Evolutionary conservation across 2,329 filamentous ascomycete species (phyloP), one percentile per base, ranked within the genome.

Genomic region (Aspergillus luchuensis): DNA sequence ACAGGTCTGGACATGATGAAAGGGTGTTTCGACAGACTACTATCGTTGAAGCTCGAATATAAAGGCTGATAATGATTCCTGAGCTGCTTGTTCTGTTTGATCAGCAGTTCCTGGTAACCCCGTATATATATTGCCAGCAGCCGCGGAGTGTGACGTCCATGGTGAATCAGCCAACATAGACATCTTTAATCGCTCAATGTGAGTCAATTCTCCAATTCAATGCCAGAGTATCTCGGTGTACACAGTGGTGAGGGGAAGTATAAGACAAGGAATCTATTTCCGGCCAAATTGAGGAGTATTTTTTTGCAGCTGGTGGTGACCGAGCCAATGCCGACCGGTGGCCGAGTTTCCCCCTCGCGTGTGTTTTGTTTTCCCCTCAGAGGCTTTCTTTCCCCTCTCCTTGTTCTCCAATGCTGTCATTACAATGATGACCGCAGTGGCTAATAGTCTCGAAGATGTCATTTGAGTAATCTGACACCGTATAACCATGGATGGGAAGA

Each of bases 1-100:
- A 48, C 51, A 23, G 59, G 13, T 67, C 71, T 52, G 53, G 66
- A 19, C 63, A 64, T 63, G 19, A 5, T 23, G 19, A 10, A 19
- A 10, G n/a, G n/a, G 7, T 10, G 13, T 7, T 41, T n/a, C 23
- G 15, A 11, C 10, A 11, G 10, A 10, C 8, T 5, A 36, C 5
- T 36, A 11, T 36, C 11, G 4, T 36, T 13, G 33, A 15, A 5
- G 33, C 11, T 36, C 33, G 5, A 1, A 13, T 36, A 36, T 36
- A 36, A 28, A 28, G 25, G 25, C 25, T 28, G 6, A 28, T 28
- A 28, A 28, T 28, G 25, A 28, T 28, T 28, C 25, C 8, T 28
- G 25, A 28, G 25, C 2, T 28, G 7, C 25, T 8, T 28, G 7
- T 8, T 30, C 28, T 30, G 28, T 30, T 11, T 13, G 33, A 13